phyloP scores from a whole-genome alignment of 768 basidiomycete genomes.

The Leccinum incarnatum region DNA sequence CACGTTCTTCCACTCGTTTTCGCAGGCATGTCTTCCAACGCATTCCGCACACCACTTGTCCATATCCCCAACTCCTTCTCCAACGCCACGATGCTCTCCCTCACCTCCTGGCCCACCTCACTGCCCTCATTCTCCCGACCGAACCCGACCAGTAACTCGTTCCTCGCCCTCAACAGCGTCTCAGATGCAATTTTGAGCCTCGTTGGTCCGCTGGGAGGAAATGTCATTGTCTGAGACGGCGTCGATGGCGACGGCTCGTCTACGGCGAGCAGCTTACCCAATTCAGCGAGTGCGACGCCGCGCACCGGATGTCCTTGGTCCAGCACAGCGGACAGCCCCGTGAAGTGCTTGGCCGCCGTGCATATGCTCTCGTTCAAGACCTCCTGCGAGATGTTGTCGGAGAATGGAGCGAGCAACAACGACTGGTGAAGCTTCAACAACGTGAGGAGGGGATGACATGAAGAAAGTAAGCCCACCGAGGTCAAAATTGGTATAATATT shows the following conservation, averaged over 20 bases:
- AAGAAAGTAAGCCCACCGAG: constrained; percentile 57
- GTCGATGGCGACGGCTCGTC: constrained; percentile 59
- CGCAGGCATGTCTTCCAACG: constrained; percentile 39
- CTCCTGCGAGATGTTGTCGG: constrained; percentile 42
- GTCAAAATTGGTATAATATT: constrained; percentile 64
- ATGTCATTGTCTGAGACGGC: constrained; percentile 29
- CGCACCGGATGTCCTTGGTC: constrained; percentile 72
- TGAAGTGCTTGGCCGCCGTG: constrained; percentile 48
- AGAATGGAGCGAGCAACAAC: constrained; percentile 57
- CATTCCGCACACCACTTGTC: constrained; percentile 60
- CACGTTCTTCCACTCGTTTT: too few relatives aligned
- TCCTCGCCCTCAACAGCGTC: constrained; percentile 57
- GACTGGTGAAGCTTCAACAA: constrained; percentile 69
- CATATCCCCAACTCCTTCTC: constrained; percentile 76
- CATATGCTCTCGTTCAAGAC: constrained; percentile 62
- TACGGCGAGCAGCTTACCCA: constrained; percentile 77
- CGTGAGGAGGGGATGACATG: constrained; percentile 75
- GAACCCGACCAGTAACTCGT: constrained; percentile 68
- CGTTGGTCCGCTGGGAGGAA: constrained; percentile 66
- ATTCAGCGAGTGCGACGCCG: constrained; percentile 70
- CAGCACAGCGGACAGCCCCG: constrained; percentile 55
- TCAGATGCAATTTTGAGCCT: constrained; percentile 65
- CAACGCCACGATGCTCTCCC: constrained; percentile 55
- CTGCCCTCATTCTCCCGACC: constrained; percentile 70
- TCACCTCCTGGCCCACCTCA: constrained; percentile 59